These are phyloP conservation scores for Fusarium hainanense DNA, from an alignment of 2,329 filamentous ascomycete genomes.

Conservation along the genomic window DNA sequence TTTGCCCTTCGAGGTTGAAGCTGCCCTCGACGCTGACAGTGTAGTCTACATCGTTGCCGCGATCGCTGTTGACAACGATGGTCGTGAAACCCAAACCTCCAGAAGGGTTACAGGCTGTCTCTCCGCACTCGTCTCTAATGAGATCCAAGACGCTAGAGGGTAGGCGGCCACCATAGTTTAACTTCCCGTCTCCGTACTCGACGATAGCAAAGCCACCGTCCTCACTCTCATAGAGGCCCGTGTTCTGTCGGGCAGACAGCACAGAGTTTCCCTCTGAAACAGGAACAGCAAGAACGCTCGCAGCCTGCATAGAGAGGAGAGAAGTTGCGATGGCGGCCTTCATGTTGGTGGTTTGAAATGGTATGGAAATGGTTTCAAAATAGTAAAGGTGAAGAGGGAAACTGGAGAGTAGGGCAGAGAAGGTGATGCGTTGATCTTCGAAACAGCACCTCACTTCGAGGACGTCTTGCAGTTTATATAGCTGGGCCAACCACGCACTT, in stretches of 20 bases:
- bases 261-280: not conserved
- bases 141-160: not conserved
- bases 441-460: not conserved
- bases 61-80: not conserved
- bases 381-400: not conserved
- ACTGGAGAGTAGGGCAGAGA: not conserved
- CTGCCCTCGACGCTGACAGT: not conserved
- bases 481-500: not conserved
- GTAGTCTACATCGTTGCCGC: not conserved
- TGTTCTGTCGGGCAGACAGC: not conserved
- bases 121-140: not conserved
- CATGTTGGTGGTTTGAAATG: not conserved
- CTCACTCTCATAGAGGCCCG: not conserved
- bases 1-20: not conserved
- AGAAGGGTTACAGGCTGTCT: not conserved
- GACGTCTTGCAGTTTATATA: not conserved
- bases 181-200: not conserved
- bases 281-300: not conserved
- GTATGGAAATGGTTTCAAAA: not conserved
- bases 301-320: not conserved
- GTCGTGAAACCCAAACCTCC: not conserved
- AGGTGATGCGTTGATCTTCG: not conserved
- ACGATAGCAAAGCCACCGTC: not conserved
- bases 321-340: not conserved
- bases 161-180: not conserved